Evolutionary conservation across 805 yeast genomes (phyloP).

Genomic region (Kluyveromyces wickerhamii): DNA sequence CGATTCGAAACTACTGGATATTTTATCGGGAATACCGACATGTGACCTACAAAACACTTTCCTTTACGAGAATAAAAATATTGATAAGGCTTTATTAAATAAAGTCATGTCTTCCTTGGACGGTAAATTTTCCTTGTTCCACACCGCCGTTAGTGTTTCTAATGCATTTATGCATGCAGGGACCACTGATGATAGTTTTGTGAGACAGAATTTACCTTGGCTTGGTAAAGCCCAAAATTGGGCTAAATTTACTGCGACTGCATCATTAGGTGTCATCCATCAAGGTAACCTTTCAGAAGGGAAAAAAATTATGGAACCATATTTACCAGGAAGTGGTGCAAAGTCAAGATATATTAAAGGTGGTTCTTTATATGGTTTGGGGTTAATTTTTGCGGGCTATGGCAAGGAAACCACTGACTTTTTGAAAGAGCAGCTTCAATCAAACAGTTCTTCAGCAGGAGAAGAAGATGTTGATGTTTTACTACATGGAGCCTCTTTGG

Average conservation of each 20-base stretch:
- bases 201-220: slow-evolving; percentile 90
- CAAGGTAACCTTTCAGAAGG: slow-evolving; percentile 93
- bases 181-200: slow-evolving; percentile 89
- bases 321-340: slow-evolving; percentile 66
- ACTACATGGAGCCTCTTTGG: slow-evolving; percentile 92
- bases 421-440: slow-evolving; percentile 63
- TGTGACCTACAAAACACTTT: slow-evolving; percentile 90
- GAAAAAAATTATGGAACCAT: slow-evolving; percentile 76
- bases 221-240: slow-evolving; percentile 95
- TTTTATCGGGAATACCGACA: slow-evolving; percentile 86
- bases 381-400: slow-evolving; percentile 92
- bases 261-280: slow-evolving; percentile 95
- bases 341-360: slow-evolving; percentile 87
- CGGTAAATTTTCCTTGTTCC: slow-evolving; percentile 89
- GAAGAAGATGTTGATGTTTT: slow-evolving; percentile 70
- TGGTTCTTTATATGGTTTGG: slow-evolving; percentile 89
- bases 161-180: slow-evolving; percentile 95
- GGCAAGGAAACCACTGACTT: slow-evolving; percentile 81
- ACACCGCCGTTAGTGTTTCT: slow-evolving; percentile 89
- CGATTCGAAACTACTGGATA: slow-evolving; percentile 47
- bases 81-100: slow-evolving; percentile 75
- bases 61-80: slow-evolving; percentile 74
- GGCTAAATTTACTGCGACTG: slow-evolving; percentile 97
- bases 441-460: slow-evolving; percentile 51
- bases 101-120: slow-evolving; percentile 76